Percentiles rank a stretch among this genome's conserved stretches.
Evolutionary conservation across 352 stramenopile species (phyloP).

Genomic region (Globisporangium irregulare): DNA sequence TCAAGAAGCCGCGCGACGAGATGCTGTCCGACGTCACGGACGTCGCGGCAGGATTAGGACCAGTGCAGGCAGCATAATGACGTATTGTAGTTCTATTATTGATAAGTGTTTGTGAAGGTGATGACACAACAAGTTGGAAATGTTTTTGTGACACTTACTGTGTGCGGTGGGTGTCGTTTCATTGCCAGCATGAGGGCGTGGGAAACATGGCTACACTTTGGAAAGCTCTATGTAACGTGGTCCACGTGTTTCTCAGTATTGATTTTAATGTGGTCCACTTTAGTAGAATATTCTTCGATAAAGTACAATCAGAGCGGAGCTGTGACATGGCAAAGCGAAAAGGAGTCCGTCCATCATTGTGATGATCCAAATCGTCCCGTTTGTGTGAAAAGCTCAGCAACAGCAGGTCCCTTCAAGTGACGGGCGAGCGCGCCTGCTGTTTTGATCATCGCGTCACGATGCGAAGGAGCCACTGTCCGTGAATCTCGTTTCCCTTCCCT

Average conservation of each 20-base stretch:
- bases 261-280: not conserved
- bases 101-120: not conserved
- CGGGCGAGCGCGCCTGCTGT: not conserved
- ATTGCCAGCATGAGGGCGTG: not conserved
- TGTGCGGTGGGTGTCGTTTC: not conserved
- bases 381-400: not conserved
- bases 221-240: not conserved
- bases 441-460: not conserved
- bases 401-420: not conserved
- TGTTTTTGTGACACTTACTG: too few species aligned
- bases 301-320: not conserved
- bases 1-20: constrained; percentile 21
- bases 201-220: not conserved
- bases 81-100: not conserved
- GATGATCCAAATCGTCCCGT: not conserved
- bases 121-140: too few species aligned
- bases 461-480: not conserved
- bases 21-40: constrained; percentile 5
- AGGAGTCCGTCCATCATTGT: not conserved
- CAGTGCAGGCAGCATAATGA: not conserved
- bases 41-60: not conserved
- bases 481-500: not conserved
- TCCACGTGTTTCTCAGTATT: not conserved
- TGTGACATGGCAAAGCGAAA: constrained; percentile 1
- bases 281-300: not conserved